Base-by-base conservation (phyloP, 441 rosid genomes). In the Sinapis alba region DNA sequence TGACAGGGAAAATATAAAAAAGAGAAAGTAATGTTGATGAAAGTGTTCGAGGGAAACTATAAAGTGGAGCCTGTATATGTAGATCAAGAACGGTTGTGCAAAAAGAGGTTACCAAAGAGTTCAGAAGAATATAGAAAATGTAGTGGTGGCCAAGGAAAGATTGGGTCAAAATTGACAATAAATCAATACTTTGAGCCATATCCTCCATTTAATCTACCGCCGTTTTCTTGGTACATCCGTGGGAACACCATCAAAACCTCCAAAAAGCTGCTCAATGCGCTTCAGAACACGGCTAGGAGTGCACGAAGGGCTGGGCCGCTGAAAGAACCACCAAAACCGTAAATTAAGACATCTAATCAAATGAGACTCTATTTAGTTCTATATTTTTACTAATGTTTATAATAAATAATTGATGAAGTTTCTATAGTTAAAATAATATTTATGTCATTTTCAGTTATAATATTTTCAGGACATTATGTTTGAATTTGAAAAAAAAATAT, bases 41-140 rank as follows among this genome's bases (percentile, higher is more conserved):
- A 90, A 78, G 89, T 68, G 71, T 94, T 92, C 3, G 97, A 94
- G 79, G 99, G 99, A 5, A 81, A 85, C 76, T 94, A 96, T 97
- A 86, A 69, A 72, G 88, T 92, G 26, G 89, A 92, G 69, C 98
- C 98, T 5, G 4, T 86, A 24, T 90, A 89, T 54, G 76, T 94
- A 2, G 98, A 94, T 19, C 13, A 38, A 0, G 94, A 89, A 71
- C 72, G 85, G 26, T 41, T 80, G 10, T 94, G 98, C 79, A 82
- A 65, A 20, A 86, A 86, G 24, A 51, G 58, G 58, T 51, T 19
- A 69, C 97, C 97, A 4, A 89, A 81, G 77, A 83, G 91, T 27
- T 82, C 72, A 88, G 87, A 78, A 76, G 98, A 89, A 0, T 94
- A 94, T 34, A 21, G 72, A 10, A 88, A 84, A 0, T 88, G 93